These are phyloP conservation scores for Fusarium nurragi DNA, from an alignment of 2,329 filamentous ascomycete genomes.

Conservation along the genomic window DNA sequence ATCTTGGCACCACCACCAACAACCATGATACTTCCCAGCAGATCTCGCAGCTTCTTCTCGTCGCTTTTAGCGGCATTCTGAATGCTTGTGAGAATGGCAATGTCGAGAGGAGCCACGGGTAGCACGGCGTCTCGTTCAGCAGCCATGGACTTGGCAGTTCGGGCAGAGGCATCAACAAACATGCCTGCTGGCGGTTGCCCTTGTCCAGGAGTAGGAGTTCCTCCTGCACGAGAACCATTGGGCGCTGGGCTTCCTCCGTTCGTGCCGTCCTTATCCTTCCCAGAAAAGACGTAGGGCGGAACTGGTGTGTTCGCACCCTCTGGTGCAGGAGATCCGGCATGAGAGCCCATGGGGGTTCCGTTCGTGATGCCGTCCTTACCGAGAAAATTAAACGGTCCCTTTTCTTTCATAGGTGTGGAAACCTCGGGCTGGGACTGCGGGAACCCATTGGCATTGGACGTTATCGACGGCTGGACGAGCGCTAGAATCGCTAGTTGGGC, in stretches of 20 bases:
- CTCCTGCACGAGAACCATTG: conserved; percentile 61
- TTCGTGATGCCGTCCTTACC: conserved; percentile 74
- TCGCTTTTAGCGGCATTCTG: conserved; percentile 86
- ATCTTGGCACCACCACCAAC: conserved; percentile 86
- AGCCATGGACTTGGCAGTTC: conserved; percentile 65
- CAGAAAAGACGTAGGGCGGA: conserved; percentile 65
- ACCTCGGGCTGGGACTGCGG: conserved; percentile 57
- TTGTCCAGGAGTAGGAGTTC: conserved; percentile 54
- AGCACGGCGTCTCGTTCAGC: conserved; percentile 81
- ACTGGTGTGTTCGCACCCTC: conserved; percentile 77
- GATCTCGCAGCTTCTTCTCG: conserved; percentile 91
- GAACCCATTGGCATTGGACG: conserved; percentile 56
- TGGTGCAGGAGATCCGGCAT: conserved; percentile 86
- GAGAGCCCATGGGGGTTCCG: conserved; percentile 83
- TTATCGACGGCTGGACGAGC: conserved; percentile 68
- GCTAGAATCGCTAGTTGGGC: conserved; percentile 78
- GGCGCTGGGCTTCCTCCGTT: conserved; percentile 64
- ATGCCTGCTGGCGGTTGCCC: conserved; percentile 55
- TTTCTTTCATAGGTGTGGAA: conserved; percentile 70
- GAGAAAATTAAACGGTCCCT: conserved; percentile 74
- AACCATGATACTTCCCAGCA: conserved; percentile 89
- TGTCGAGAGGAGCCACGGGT: conserved; percentile 84
- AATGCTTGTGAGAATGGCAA: conserved; percentile 89
- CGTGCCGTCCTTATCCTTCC: conserved; percentile 52
- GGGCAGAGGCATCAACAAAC: conserved; percentile 61